These are phyloP conservation scores for Candida sanyaensis DNA, from an alignment of 1,139 yeast genomes.

Conservation along the genomic window DNA sequence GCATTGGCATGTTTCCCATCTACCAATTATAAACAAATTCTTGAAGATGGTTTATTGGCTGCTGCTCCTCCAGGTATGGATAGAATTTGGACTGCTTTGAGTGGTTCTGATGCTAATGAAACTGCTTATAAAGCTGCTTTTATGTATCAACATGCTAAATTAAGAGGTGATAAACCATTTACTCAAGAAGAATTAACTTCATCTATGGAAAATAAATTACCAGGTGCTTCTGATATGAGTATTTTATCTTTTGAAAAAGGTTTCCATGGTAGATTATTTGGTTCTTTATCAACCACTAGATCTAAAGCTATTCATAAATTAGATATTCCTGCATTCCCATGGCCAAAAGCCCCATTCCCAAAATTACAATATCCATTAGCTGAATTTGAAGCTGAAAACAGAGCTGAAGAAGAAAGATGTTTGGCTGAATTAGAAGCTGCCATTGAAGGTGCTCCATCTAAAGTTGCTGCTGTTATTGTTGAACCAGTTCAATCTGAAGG, in stretches of 20 bases:
- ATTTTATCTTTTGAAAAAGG: constrained; percentile 70
- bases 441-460: constrained; percentile 45
- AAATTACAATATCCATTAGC: constrained; percentile 63
- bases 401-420: constrained; percentile 62
- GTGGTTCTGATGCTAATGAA: constrained; percentile 79
- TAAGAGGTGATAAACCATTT: constrained; percentile 57
- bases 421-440: constrained; percentile 56
- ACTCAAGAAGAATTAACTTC: constrained; percentile 56
- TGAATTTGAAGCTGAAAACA: constrained; percentile 52
- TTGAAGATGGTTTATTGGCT: constrained; percentile 56
- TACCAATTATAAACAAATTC: constrained; percentile 49
- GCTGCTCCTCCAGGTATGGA: constrained; percentile 72
- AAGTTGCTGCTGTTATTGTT: constrained; percentile 66
- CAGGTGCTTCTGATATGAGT: constrained; percentile 70
- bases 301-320: constrained; percentile 75
- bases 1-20: constrained; percentile 78
- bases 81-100: constrained; percentile 68
- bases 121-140: constrained; percentile 78
- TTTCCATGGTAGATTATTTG: constrained; percentile 77
- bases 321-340: constrained; percentile 73
- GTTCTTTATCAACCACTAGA: constrained; percentile 70
- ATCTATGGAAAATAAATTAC: constrained; percentile 66
- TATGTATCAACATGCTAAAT: constrained; percentile 65
- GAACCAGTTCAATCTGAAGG: constrained; percentile 81
- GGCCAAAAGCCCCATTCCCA: constrained; percentile 82